Percentiles rank a stretch among this genome's conserved stretches.
Evolutionary conservation across 345 rosid genomes (phyloP).

Genomic region (Psidium guajava): DNA sequence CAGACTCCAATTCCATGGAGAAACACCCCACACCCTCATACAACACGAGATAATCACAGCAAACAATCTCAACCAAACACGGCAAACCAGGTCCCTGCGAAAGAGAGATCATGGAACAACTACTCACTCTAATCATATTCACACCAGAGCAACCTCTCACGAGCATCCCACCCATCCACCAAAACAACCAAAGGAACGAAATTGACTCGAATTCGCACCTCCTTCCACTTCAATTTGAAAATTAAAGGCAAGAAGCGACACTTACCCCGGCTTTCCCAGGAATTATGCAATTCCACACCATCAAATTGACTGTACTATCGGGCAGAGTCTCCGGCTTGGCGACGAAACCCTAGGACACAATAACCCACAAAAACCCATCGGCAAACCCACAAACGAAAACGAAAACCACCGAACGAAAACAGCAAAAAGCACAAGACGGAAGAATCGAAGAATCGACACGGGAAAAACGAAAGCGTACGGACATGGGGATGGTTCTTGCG

Average conservation of each 20-base stretch:
- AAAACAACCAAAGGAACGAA: neutral
- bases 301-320: conserved; percentile 84
- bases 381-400: neutral
- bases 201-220: neutral
- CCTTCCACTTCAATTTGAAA: neutral
- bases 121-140: neutral
- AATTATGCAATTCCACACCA: conserved; percentile 94
- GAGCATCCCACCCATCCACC: neutral
- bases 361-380: neutral
- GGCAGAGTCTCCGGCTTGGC: conserved; percentile 79
- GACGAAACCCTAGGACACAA: conserved; percentile 68
- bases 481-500: conserved; percentile 97
- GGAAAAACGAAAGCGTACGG: conserved; percentile 8
- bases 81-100: neutral
- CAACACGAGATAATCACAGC: neutral
- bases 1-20: neutral
- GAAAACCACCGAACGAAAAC: neutral
- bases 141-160: neutral
- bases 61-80: neutral
- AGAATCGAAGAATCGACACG: neutral
- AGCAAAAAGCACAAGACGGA: neutral
- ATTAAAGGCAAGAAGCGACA: neutral
- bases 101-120: neutral
- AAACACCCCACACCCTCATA: neutral
- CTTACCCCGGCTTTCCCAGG: conserved; percentile 97